Evolutionary conservation across 148 eudicot species (phyloP).

Genomic region (Mesembryanthemum crystallinum): DNA sequence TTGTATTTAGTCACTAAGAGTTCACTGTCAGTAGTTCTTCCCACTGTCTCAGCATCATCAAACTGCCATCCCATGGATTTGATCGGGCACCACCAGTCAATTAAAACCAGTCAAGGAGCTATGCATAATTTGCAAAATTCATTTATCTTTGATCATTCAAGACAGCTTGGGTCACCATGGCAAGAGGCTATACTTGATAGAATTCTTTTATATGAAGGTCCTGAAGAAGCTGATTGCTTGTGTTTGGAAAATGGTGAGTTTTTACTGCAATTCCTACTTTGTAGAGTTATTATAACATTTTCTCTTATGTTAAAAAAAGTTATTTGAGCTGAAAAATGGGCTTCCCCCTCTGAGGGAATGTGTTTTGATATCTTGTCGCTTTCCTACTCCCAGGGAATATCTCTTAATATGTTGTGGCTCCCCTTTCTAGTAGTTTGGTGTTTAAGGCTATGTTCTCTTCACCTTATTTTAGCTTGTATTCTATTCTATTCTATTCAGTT

Average conservation of each 20-base stretch:
- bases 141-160: conserved; percentile 24
- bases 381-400: not conserved
- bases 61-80: conserved; percentile 54
- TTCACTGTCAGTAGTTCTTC: conserved; percentile 82
- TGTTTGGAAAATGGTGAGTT: conserved; percentile 81
- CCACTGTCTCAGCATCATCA: conserved; percentile 67
- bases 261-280: conserved; percentile 2
- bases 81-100: conserved; percentile 41
- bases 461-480: too few species aligned
- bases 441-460: too few species aligned
- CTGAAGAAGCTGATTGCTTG: conserved; percentile 75
- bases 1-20: conserved; percentile 66
- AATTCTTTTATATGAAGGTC: conserved; percentile 73
- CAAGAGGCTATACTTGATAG: conserved; percentile 81
- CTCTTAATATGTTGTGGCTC: not conserved
- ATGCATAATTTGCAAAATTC: conserved; percentile 27
- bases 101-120: conserved; percentile 21
- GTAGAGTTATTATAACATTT: not conserved
- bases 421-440: conserved; percentile 5
- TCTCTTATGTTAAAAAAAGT: too few species aligned
- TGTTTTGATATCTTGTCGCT: not conserved
- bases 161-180: conserved; percentile 64
- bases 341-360: not conserved
- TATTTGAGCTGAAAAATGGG: conserved; percentile 15
- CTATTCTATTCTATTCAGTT: too few species aligned